Evolutionary conservation across 2,329 filamentous ascomycete genomes (phyloP), one percentile per base, ranked within the genome.

Genomic region (Xylariaceae sp.): DNA sequence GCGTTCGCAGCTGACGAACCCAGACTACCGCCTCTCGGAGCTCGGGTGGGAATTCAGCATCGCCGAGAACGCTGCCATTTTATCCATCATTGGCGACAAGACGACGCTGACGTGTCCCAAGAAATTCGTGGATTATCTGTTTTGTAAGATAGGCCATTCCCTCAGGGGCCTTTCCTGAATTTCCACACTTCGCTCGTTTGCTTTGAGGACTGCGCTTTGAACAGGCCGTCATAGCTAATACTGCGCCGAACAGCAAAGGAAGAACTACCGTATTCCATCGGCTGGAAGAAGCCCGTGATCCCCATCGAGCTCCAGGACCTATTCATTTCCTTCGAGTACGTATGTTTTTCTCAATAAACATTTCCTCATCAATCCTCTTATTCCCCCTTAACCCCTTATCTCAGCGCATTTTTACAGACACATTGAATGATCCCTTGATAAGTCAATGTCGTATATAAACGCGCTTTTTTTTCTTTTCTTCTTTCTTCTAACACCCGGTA

Each of bases 1-100:
- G 51, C 68, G 69, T 12, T 79, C 75, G 1, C 70, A 70, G 29
- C 70, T 76, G 0, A 71, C 63, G 47, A 81, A 81, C 60, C 77
- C 78, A 0, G 69, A 69, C 0, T 82, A 77, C 61, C 69, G 59
- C 0, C 74, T 81, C 64, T 74, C 72, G 0, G 59, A 66, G 0
- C 63, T 65, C 0, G 73, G 68, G 1, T 70, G 75, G 55, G 52
- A 66, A 5, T 80, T 80, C 57, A 76, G 72, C 53, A 61, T 76
- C 1, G 77, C 76, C 3, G 78, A 81, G 67, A 62, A 76, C 0
- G 70, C 74, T 1, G 77, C 77, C 5, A 73, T 74, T 1, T 69
- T 80, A 6, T 68, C 78, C 8, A 72, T 71, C 0, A 73, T 81
- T 37, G 79, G 79, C 0, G 71, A 78, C 57, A 67, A 72, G 6